These are phyloP conservation scores for Cyclotella baltica DNA, from an alignment of 108 stramenopile genomes.

Conservation along the genomic window DNA sequence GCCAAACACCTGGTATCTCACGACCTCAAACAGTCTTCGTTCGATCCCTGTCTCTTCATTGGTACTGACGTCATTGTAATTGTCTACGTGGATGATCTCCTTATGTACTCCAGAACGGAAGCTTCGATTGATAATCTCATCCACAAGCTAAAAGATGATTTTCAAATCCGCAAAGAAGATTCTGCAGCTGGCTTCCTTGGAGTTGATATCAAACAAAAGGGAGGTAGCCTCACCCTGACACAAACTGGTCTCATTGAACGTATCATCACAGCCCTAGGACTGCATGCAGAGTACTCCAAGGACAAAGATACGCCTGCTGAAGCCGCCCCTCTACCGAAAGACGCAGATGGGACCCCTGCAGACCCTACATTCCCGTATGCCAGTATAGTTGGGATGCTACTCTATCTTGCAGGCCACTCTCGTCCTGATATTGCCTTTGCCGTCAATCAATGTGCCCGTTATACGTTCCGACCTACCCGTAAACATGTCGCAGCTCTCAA, in stretches of 20 bases:
- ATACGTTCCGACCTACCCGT: not conserved
- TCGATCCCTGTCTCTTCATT: constrained; percentile 64
- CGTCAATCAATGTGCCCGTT: constrained; percentile 36
- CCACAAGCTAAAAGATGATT: not conserved
- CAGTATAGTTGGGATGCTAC: constrained; percentile 55
- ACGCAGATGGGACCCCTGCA: constrained; percentile 13
- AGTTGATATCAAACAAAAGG: constrained; percentile 40
- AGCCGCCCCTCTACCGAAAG: constrained; percentile 11
- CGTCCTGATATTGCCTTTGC: too few relatives aligned
- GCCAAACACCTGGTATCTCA: constrained; percentile 9
- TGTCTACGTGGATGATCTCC: constrained; percentile 12
- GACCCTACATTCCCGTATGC: constrained; percentile 13
- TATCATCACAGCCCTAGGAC: constrained; percentile 5
- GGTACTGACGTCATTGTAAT: constrained; percentile 32
- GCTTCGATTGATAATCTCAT: not conserved
- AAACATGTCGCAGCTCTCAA: constrained; percentile 6
- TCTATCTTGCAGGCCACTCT: constrained; percentile 52
- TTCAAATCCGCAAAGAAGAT: not conserved
- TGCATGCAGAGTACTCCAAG: not conserved
- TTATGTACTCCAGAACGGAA: not conserved
- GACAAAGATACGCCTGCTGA: not conserved
- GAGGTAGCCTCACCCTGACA: constrained; percentile 27
- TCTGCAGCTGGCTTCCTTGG: constrained; percentile 44
- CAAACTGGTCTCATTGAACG: constrained; percentile 42
- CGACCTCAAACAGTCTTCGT: constrained; percentile 20